Base-by-base conservation (phyloP, 805 yeast species). In the Candida wancherniae region DNA sequence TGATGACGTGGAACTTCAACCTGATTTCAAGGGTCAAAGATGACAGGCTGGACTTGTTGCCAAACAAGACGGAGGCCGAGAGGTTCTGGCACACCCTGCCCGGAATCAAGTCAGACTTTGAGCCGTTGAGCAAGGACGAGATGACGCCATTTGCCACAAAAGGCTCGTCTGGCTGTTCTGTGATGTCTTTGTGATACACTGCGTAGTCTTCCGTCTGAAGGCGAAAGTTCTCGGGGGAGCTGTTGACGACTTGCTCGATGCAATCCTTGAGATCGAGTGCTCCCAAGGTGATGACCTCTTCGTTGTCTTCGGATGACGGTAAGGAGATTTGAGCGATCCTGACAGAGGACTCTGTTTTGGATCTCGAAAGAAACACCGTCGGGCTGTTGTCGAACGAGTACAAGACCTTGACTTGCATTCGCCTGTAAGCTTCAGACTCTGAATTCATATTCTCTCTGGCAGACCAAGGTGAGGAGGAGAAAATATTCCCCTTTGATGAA, bases 81-180 rank as follows among this genome's bases (percentile, higher is more conserved):
- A 77, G 62, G 46, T 71, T 77, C 33, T 73, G 74, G 43, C 81
- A 75, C 20, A 77, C 76, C 33, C 80, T 66, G 9, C 80, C 73
- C 4, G 79, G 64, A 4, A 68, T 59, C 15, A 45, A 39, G 29
- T 48, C 48, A 14, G 44, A 44, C 22, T 55, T 50, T 4, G 56
- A 31, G 19, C 55, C 40, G 16, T 46, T 25, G 12, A 62, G 39
- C 17, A 64, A 45, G 6, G 50, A 41, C 2, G 67, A 57, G 29
- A 65, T 46, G 6, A 53, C 58, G 4, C 71, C 71, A 37, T 61
- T 59, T 4, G 67, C 57, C 6, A 65, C 71, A 44, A 64, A 65
- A 4, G 71, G 71, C 44, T 65, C 71, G 31, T 65, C 70, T 3
- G 71, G 71, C 43, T 65, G 71, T 40, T 65, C 71, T 6, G 70